These are phyloP conservation scores for Cardamine resedifolia DNA, from an alignment of 345 rosid species.

Conservation along the genomic window DNA sequence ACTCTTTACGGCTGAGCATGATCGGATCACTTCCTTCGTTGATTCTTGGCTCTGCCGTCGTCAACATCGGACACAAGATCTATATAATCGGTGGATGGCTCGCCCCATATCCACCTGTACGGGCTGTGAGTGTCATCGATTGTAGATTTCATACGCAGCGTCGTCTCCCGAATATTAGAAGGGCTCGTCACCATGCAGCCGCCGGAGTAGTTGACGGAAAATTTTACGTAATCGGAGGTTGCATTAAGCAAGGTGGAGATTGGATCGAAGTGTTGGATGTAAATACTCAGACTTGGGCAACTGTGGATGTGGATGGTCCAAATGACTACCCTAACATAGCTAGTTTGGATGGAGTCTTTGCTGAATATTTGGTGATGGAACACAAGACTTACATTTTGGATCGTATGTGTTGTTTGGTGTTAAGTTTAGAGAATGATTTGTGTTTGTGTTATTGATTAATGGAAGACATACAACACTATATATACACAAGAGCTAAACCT, in stretches of 20 bases:
- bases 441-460: no score
- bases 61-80: not conserved
- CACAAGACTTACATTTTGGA: not conserved
- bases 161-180: not conserved
- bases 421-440: no score
- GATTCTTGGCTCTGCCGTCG: not conserved
- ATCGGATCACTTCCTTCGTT: not conserved
- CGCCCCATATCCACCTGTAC: rapidly evolving
- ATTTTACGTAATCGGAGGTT: conserved; percentile 15
- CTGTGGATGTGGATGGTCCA: no score
- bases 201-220: not conserved
- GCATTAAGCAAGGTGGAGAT: not conserved
- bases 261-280: conserved; percentile 7
- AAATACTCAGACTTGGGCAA: not conserved
- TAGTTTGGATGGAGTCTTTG: not conserved
- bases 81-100: not conserved
- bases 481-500: no score
- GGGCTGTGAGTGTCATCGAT: not conserved
- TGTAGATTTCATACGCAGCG: not conserved
- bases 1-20: not conserved
- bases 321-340: no score
- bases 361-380: not conserved
- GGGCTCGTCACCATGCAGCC: not conserved
- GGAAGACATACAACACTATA: no score
- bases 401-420: not conserved